A percentile compares a stretch with the other conserved stretches of the same genome.
These are phyloP conservation scores for Hibiscus trionum DNA, from an alignment of 345 rosid genomes.

Conservation along the genomic window DNA sequence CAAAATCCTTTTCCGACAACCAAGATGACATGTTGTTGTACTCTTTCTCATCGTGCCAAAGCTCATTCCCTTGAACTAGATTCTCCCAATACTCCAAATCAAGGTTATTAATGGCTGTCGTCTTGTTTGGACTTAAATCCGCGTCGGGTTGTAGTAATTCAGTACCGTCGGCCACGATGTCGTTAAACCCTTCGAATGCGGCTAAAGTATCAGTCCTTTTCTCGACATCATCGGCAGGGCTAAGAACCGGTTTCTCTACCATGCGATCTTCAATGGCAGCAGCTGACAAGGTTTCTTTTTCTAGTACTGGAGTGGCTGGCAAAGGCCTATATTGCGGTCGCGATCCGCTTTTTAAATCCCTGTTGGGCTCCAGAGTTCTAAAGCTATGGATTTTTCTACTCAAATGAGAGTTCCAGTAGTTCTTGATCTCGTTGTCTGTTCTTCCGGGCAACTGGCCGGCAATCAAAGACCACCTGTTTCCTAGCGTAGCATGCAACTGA, in stretches of 20 bases:
- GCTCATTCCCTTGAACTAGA: too few species aligned
- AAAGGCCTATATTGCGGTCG: background rate
- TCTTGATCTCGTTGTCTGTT: slow-evolving; percentile 67
- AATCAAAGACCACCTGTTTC: slow-evolving; percentile 72
- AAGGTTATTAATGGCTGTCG: background rate
- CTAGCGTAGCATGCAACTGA: slow-evolving; percentile 58
- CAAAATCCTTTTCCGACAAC: slow-evolving; percentile 13
- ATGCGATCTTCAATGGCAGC: slow-evolving; percentile 2
- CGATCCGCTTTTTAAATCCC: too few species aligned
- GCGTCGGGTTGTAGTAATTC: slow-evolving; percentile 9
- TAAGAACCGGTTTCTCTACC: background rate
- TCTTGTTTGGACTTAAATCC: background rate
- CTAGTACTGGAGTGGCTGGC: slow-evolving; percentile 3
- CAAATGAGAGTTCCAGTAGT: slow-evolving; percentile 63
- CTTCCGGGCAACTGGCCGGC: slow-evolving; percentile 57
- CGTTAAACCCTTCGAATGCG: slow-evolving; percentile 12
- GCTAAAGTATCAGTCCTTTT: slow-evolving; percentile 15
- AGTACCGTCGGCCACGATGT: slow-evolving; percentile 2
- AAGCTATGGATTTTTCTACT: slow-evolving; percentile 41
- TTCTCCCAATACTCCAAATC: slow-evolving; percentile 29
- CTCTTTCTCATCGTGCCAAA: slow-evolving; percentile 3
- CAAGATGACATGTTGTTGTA: too few species aligned
- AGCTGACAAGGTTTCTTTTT: slow-evolving; percentile 15
- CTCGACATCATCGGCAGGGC: background rate
- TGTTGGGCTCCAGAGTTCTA: background rate